Evolutionary conservation across 2,329 filamentous ascomycete genomes (phyloP), one percentile per base, ranked within the genome.

Genomic region (Fusarium praegraminearum): DNA sequence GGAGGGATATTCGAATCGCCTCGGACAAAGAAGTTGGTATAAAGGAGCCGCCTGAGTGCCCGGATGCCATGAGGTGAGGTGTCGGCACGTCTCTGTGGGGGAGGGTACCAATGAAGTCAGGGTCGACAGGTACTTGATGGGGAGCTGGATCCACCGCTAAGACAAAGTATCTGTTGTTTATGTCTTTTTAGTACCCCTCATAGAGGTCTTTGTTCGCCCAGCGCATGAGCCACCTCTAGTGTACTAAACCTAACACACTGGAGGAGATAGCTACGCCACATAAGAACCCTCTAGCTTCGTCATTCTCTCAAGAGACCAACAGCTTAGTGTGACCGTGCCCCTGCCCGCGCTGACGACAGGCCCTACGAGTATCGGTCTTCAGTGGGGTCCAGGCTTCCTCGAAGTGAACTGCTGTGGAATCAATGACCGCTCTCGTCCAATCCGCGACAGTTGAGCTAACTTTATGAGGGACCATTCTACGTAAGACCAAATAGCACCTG

Each of bases 191-290:
- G 72, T 72, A 72, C 33, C 65, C 20, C 28, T 38, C 38, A 53
- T 35, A 12, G 24, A 45, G 43, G 28, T 38, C 51, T 28, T 36
- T 32, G 53, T 62, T 59, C 57, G 54, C 56, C 22, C 24, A n/a
- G 32, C 47, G 33, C 33, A 60, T 65, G 67, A 71, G 73, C 73
- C 71, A 74, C 73, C 69, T 20, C n/a, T 24, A 51, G 22, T 22
- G 22, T 36, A 35, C 22, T 43, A 24, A 43, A 43, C 40, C 40
- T 43, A 41, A 15, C 35, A 18, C n/a, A 40, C 7, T 40, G 20
- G 36, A 20, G 10, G n/a, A 28, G 24, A 16, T 36, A 50, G 22
- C 18, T 73, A 71, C 71, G 73, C 73, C 72, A 72, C 72, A 75
- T 32, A 22, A 50, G 33, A 51, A 26, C 24, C 47, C 33, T 51